phyloP scores from a whole-genome alignment of 2,329 filamentous ascomycete genomes.

The Penicillium decumbens region DNA sequence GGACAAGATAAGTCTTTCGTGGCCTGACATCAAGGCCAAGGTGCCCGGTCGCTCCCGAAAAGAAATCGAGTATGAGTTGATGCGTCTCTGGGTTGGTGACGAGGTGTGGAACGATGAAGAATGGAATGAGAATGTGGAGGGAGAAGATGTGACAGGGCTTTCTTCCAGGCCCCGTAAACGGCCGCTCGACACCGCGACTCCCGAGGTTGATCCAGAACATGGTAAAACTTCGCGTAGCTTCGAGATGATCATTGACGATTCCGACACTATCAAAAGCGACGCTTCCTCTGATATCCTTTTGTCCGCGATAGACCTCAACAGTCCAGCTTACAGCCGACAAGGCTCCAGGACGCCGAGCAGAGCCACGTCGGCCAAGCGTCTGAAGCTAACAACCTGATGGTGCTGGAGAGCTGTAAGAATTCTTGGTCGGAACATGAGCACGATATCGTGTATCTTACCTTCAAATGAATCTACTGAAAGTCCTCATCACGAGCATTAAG shows the following conservation, averaged over 20 bases:
- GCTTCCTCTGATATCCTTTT: slow-evolving; percentile 1
- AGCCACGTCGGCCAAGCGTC: slow-evolving; percentile 4
- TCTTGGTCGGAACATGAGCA: neutral
- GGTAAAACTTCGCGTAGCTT: neutral
- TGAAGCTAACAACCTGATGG: neutral
- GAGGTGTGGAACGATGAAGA: slow-evolving; percentile 13
- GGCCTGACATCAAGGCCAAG: slow-evolving; percentile 26
- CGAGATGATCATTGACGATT: slow-evolving; percentile 1
- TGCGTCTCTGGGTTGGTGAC: slow-evolving; percentile 30
- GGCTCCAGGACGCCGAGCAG: slow-evolving; percentile 3
- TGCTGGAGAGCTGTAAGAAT: neutral
- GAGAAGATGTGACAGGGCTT: neutral
- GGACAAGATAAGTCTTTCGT: slow-evolving; percentile 27
- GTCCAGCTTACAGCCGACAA: slow-evolving; percentile 4
- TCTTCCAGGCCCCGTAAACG: neutral
- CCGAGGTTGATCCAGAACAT: neutral
- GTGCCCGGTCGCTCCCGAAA: slow-evolving; percentile 28
- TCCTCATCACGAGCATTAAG: slow-evolving; percentile 37
- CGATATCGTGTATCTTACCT: neutral
- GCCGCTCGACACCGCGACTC: neutral
- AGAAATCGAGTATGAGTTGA: slow-evolving; percentile 34
- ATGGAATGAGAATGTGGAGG: neutral
- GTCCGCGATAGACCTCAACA: slow-evolving; percentile 9
- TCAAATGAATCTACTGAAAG: slow-evolving; percentile 21
- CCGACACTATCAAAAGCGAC: slow-evolving; percentile 1